Conservation (phyloP, 2,329 filamentous ascomycete species). For the Trichoderma sp. region DNA sequence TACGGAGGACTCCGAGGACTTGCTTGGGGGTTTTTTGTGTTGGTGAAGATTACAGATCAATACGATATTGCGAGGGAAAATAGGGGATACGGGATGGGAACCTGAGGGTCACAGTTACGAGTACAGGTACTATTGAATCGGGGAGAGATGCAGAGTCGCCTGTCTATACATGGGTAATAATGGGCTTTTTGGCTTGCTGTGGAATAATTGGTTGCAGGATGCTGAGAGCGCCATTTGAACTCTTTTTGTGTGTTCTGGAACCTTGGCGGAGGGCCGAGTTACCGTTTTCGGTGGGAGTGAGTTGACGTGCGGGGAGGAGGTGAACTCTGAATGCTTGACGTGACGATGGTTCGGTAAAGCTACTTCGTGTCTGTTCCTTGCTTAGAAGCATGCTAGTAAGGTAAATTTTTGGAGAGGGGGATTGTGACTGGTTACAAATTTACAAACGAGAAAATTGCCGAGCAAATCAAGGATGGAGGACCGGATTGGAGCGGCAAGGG, state of each 20-base stretch:
- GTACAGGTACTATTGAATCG: neutral
- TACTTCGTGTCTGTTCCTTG: neutral
- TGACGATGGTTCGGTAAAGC: neutral
- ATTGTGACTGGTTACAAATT: conserved; percentile 12
- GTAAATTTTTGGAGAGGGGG: neutral
- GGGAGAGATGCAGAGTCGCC: neutral
- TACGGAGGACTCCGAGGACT: neutral
- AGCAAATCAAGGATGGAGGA: neutral
- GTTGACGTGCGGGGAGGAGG: neutral
- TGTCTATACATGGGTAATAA: neutral
- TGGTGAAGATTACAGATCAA: neutral
- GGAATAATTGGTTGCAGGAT: neutral
- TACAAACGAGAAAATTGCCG: neutral
- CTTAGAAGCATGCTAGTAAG: neutral
- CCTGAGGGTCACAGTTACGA: neutral
- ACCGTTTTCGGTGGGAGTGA: conserved; percentile 1
- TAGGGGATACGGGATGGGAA: neutral
- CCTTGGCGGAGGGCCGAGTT: neutral
- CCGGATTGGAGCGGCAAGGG: neutral
- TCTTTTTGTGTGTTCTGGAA: neutral
- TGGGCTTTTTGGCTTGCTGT: neutral
- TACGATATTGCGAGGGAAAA: neutral
- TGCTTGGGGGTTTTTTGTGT: too few species aligned
- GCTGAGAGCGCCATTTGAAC: neutral
- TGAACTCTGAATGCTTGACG: neutral